Base-by-base conservation (phyloP, 805 yeast species). In the Clavispora vitiphila region DNA sequence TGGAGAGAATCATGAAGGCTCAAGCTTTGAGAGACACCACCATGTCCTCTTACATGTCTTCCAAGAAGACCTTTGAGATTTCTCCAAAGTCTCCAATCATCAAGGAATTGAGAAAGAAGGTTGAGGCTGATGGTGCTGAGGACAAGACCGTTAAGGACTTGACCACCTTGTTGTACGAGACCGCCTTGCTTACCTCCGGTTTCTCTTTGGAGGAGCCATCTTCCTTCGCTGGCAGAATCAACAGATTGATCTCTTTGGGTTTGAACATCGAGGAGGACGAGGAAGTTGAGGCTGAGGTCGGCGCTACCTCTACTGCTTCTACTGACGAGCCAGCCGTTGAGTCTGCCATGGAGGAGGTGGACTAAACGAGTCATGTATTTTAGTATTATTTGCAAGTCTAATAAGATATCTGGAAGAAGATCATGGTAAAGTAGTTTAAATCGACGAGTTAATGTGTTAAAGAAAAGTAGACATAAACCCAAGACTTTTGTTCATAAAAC, bases 1-100 rank as follows among this genome's bases (percentile, higher is more conserved):
- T 93, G 99, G 99, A 93, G 80, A 91, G 99, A 85, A 93, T 93
- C 81, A 93, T 93, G 99, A 93, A 93, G 81, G 99, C 99, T 50
- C 99, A 93, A 80, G 99, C 99, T 60, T 78, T 93, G 63, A 89
- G 98, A 78, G 99, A 93, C 72, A 86, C 96, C 59, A 80, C 96
- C 58, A 93, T 93, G 99, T 89, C 98, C 32, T 81, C 96, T 50
- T 93, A 93, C 93, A 93, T 93, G 99, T 85, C 98, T 37, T 93
- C 99, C 43, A 93, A 93, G 89, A 93, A 93, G 84, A 93, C 93
- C 65, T 88, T 93, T 62, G 99, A 93, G 80, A 89, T 93, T 57
- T 91, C 98, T 61, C 97, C 99, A 75, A 84, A 80, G 71, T 90
- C 97, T 53, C 72, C 96, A 53, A 93, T 93, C 68, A 91, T 93